These are phyloP conservation scores for Histomonas meleagridis DNA, from an alignment of 208 protist species.

Conservation along the genomic window DNA sequence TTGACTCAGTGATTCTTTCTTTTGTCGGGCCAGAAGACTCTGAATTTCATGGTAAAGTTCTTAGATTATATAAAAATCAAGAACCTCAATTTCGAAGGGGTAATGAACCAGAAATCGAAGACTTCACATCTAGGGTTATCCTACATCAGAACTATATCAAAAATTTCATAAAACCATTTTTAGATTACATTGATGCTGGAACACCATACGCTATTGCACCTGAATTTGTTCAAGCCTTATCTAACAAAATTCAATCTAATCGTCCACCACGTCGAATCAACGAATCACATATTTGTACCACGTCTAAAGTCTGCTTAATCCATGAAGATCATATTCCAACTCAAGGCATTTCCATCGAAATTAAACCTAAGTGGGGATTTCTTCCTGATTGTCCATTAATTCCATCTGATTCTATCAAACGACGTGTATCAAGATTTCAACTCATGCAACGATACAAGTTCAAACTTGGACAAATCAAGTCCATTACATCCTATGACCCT, in stretches of 20 bases:
- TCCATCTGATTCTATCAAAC: neutral
- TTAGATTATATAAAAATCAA: conserved; percentile 24
- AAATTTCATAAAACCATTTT: neutral
- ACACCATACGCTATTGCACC: neutral
- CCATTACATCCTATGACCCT: neutral
- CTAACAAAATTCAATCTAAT: neutral
- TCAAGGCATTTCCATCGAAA: neutral
- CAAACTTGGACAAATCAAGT: neutral
- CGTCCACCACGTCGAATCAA: neutral
- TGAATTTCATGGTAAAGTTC: neutral
- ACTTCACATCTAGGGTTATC: neutral
- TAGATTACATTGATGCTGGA: neutral
- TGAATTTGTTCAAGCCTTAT: neutral
- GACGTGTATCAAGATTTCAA: neutral
- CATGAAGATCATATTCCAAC: neutral
- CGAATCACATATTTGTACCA: neutral
- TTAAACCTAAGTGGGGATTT: conserved; percentile 18
- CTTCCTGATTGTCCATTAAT: neutral
- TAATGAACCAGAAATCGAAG: neutral
- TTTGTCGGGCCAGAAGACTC: neutral
- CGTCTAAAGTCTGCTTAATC: neutral
- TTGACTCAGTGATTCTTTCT: neutral
- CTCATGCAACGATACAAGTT: neutral
- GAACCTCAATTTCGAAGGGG: neutral
- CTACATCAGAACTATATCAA: conserved; percentile 9